These are phyloP conservation scores for Salix caprea DNA, from an alignment of 345 rosid species.

Conservation along the genomic window DNA sequence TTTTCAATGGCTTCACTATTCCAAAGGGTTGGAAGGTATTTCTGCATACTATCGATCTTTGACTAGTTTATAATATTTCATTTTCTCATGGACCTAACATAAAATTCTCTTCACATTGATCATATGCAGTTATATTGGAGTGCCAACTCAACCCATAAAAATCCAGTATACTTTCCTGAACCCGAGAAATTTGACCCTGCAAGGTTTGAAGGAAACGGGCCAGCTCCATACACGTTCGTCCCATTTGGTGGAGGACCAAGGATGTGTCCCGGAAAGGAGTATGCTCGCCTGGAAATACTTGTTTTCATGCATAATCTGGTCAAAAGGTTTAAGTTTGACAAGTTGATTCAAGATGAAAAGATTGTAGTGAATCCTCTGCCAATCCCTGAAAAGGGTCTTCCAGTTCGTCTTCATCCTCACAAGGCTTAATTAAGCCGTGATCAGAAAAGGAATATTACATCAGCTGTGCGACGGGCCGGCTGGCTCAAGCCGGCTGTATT, in stretches of 20 bases:
- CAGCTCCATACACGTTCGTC: constrained; percentile 35
- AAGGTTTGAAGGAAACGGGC: constrained; percentile 31
- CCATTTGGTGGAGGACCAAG: constrained; percentile 12
- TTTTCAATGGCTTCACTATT: constrained; percentile 35
- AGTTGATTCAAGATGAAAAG: constrained; percentile 25
- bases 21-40: constrained; percentile 46
- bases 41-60: too few relatives aligned
- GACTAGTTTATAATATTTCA: background rate
- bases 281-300: constrained; percentile 11
- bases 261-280: too few relatives aligned
- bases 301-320: constrained; percentile 38
- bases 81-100: background rate
- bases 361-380: constrained; percentile 33
- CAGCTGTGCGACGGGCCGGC: too few relatives aligned
- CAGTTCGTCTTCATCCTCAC: constrained; percentile 31
- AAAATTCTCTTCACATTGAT: too few relatives aligned
- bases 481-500: too few relatives aligned
- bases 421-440: constrained; percentile 1
- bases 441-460: too few relatives aligned
- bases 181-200: constrained; percentile 35
- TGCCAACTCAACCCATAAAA: constrained; percentile 29
- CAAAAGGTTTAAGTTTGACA: constrained; percentile 30
- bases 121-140: constrained; percentile 28
- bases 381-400: constrained; percentile 36
- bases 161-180: constrained; percentile 21